phyloP scores from a whole-genome alignment of 108 stramenopile species.

The Cyclotella sp. region DNA sequence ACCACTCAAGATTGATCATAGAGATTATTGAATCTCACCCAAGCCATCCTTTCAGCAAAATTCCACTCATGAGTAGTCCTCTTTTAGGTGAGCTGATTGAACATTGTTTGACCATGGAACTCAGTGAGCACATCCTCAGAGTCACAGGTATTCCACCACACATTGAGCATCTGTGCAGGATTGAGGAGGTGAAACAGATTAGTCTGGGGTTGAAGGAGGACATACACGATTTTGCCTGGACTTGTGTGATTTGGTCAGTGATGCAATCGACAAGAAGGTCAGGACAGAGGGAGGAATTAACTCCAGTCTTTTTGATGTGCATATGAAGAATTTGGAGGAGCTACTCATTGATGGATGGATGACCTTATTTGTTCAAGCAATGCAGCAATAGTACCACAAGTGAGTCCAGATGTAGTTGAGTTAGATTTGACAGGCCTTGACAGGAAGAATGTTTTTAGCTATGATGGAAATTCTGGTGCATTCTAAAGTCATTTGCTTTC shows the following conservation, averaged over 20 bases:
- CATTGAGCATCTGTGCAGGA: too few relatives aligned
- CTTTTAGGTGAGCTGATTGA: constrained; percentile 25
- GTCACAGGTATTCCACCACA: too few relatives aligned
- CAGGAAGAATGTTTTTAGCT: not conserved
- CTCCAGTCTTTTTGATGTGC: not conserved
- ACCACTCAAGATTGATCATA: constrained; percentile 32
- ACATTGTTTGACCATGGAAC: constrained; percentile 26
- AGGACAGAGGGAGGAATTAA: not conserved
- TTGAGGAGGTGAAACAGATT: not conserved
- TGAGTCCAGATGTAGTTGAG: not conserved
- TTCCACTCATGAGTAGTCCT: too few relatives aligned
- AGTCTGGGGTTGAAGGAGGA: not conserved
- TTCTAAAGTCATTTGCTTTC: not conserved
- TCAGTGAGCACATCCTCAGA: constrained; percentile 24
- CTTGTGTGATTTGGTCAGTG: too few relatives aligned
- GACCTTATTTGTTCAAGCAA: not conserved
- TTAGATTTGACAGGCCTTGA: not conserved
- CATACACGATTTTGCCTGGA: not conserved
- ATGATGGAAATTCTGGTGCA: not conserved
- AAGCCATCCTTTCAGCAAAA: constrained; percentile 5
- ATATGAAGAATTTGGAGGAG: constrained; percentile 1
- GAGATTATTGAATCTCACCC: not conserved
- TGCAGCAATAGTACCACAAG: not conserved
- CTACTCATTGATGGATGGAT: not conserved
- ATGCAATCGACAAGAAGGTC: constrained; percentile 7